phyloP scores from a whole-genome alignment of 2,329 filamentous ascomycete genomes.

The Arthrocladium fulminans region DNA sequence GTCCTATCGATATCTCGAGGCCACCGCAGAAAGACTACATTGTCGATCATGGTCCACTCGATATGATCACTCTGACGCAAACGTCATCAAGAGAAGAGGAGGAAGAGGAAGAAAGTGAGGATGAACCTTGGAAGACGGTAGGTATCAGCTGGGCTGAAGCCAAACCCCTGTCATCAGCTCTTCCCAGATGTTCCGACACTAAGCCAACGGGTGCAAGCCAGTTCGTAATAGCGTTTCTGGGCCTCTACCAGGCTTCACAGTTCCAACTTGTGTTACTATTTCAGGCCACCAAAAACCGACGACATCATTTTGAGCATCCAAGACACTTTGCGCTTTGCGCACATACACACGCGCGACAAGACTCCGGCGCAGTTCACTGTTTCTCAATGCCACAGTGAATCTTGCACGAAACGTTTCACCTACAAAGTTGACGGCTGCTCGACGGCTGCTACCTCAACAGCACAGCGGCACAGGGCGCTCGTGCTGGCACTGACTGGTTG shows the following conservation, averaged over 20 bases:
- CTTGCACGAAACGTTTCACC: not conserved
- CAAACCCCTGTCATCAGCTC: too few species aligned
- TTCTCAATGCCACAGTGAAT: not conserved
- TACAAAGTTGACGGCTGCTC: not conserved
- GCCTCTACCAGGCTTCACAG: not conserved
- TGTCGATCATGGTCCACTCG: too few species aligned
- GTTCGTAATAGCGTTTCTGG: too few species aligned
- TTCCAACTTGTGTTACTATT: not conserved
- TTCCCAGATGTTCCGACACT: too few species aligned
- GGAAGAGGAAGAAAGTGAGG: too few species aligned
- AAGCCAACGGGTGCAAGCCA: too few species aligned
- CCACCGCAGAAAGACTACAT: too few species aligned
- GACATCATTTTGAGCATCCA: not conserved
- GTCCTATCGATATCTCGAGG: too few species aligned
- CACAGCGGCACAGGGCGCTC: not conserved
- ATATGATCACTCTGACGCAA: too few species aligned
- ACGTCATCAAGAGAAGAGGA: too few species aligned
- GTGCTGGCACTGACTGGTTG: not conserved
- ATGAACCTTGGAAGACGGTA: too few species aligned
- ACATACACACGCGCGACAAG: not conserved
- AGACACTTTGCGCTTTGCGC: not conserved
- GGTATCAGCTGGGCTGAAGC: too few species aligned
- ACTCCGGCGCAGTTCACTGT: not conserved
- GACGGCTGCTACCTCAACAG: not conserved
- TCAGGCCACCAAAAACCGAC: not conserved